Percentiles rank a stretch among this genome's conserved stretches.
phyloP scores from a whole-genome alignment of 139 green algal genomes.

The Chlamydomonas asymmetrica region DNA sequence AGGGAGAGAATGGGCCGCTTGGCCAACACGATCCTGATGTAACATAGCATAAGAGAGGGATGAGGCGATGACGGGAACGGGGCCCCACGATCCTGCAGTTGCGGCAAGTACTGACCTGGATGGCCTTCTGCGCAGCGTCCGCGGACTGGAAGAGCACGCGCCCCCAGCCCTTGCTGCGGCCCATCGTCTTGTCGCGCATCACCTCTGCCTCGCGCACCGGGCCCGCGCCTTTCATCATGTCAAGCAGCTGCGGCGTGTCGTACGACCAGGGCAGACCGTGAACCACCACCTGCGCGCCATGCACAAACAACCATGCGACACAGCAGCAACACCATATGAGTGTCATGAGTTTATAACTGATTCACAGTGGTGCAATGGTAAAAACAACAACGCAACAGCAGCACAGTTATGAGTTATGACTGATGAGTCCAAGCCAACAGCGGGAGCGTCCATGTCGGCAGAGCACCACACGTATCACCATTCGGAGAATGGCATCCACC shows the following conservation, averaged over 20 bases:
- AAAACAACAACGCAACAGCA: too few relatives aligned
- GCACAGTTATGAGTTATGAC: too few relatives aligned
- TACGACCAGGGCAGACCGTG: slow-evolving; percentile 66
- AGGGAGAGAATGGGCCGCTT: too few relatives aligned
- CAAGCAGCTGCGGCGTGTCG: slow-evolving; percentile 51
- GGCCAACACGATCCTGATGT: too few relatives aligned
- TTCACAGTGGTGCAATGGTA: too few relatives aligned
- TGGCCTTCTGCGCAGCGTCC: slow-evolving; percentile 34
- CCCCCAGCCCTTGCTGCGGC: slow-evolving; percentile 49
- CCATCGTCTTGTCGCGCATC: slow-evolving; percentile 35
- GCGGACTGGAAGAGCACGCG: slow-evolving; percentile 44
- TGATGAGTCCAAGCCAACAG: too few relatives aligned
- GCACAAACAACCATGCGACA: neutral
- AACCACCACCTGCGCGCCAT: slow-evolving; percentile 63
- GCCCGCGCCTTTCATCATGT: slow-evolving; percentile 45
- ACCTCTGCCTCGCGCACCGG: slow-evolving; percentile 50
- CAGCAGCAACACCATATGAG: neutral
- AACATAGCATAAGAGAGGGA: too few relatives aligned
- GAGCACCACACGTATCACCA: too few relatives aligned
- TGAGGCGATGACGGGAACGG: neutral
- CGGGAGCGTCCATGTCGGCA: too few relatives aligned
- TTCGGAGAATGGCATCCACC: too few relatives aligned
- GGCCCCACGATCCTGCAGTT: neutral
- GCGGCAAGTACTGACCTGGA: slow-evolving; percentile 22
- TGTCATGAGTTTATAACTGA: neutral